Base-by-base conservation (phyloP, 345 rosid genomes). In the Salix suchowensis region DNA sequence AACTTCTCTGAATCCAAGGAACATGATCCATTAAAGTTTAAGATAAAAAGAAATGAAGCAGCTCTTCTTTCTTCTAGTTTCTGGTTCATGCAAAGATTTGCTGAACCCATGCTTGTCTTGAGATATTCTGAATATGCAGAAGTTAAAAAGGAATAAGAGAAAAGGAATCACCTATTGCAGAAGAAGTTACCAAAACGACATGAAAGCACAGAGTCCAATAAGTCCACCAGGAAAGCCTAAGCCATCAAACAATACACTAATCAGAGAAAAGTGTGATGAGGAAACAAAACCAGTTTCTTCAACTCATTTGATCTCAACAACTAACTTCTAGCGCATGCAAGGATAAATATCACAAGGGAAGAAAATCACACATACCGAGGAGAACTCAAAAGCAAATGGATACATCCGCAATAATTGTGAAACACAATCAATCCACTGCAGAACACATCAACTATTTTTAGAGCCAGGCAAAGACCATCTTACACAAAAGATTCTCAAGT, bases 381-480 rank as follows among this genome's bases (percentile, higher is more conserved):
- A 92, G 86, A 92, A 96, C 87, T 96, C 97, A 60, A 96, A 96
- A 64, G 99, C 97, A 80, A 87, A 89, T 18, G 99, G 99, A 88
- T 96, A 94, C 90, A 96, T 92, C 82, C 99, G 88, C 84, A 89
- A 73, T 66, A 96, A 75, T 77, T 96, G 99, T 1, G 98, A 91
- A 60, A 96, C 90, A 76, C 99, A 94, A 80, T 96, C 99, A 86
- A 96, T 88, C 98, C 98, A 95, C 98, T 95, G 96, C 91, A 90
- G 42, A 82, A 81, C 5, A 66, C 70, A 74, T 24, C 16, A 42
- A 67, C 39, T 30, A 19, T 30, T 14, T 10, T 71, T 73, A 73
- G 75, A 39, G 28, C 44, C 65, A 37, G 54, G 76, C 67, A 67
- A n/a, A 67, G 74, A 66, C n/a, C 6, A 71, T 4, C 40, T 30